These are phyloP conservation scores for Lentithecium fluviatile DNA, from an alignment of 495 filamentous ascomycete genomes.

Conservation along the genomic window DNA sequence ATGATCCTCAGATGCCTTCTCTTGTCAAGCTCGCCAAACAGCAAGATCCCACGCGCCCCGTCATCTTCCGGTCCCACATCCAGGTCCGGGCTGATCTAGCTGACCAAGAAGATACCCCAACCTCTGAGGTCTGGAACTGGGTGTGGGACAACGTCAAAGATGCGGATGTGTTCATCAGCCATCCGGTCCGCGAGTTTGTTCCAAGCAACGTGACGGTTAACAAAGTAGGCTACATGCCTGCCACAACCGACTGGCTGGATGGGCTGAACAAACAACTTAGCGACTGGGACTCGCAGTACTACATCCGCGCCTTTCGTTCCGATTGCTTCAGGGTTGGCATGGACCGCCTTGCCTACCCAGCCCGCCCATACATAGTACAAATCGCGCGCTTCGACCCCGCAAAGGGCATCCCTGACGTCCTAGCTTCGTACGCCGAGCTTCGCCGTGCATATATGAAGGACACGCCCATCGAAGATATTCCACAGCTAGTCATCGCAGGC, in stretches of 20 bases:
- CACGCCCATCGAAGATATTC: constrained; percentile 50
- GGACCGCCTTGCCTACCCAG: constrained; percentile 66
- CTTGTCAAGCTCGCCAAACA: constrained; percentile 76
- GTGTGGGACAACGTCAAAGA: constrained; percentile 70
- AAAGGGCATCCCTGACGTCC: constrained; percentile 79
- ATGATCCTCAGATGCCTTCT: constrained; percentile 87
- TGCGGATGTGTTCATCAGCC: constrained; percentile 80
- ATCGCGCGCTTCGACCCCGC: constrained; percentile 84
- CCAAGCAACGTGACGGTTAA: constrained; percentile 63
- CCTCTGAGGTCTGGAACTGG: constrained; percentile 74
- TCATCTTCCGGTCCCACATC: constrained; percentile 82
- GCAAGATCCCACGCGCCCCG: constrained; percentile 67
- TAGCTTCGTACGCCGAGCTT: constrained; percentile 76
- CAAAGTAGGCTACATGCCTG: constrained; percentile 76
- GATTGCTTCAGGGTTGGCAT: constrained; percentile 57
- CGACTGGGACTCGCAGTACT: constrained; percentile 72
- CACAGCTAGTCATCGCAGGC: constrained; percentile 74
- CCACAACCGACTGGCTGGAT: constrained; percentile 87
- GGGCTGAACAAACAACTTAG: constrained; percentile 79
- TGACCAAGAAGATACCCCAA: constrained; percentile 59
- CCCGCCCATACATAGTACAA: constrained; percentile 76
- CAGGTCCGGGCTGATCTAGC: constrained; percentile 78
- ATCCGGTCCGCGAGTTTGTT: constrained; percentile 77
- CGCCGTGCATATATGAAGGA: constrained; percentile 56
- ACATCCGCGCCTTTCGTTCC: constrained; percentile 70